Evolutionary conservation across 176 grass and related monocot genomes (phyloP).

Genomic region (Ensete glaucum): DNA sequence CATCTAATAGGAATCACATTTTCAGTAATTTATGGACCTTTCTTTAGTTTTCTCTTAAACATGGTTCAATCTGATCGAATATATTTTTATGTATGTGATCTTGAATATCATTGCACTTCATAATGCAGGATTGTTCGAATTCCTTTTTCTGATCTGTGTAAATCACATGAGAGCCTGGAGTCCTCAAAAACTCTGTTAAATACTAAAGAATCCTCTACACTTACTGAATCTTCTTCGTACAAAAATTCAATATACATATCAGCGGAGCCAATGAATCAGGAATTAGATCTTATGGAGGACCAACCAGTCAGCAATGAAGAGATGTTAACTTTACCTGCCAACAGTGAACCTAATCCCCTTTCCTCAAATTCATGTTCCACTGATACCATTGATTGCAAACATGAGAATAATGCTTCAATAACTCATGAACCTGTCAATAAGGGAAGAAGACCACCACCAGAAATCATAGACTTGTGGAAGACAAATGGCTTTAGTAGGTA

Average conservation of each 20-base stretch:
- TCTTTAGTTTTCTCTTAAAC: not conserved
- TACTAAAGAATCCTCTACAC: constrained; percentile 14
- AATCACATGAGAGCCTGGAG: constrained; percentile 16
- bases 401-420: constrained; percentile 22
- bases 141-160: constrained; percentile 43
- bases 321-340: not conserved
- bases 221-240: constrained; percentile 35
- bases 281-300: constrained; percentile 2
- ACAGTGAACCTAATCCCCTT: not conserved
- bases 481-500: constrained; percentile 90
- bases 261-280: not conserved
- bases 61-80: not conserved
- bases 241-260: not conserved
- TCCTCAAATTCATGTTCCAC: constrained; percentile 9
- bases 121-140: constrained; percentile 72
- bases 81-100: not conserved
- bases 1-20: too few relatives aligned
- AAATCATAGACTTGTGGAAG: constrained; percentile 69
- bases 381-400: constrained; percentile 34
- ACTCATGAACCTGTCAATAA: constrained; percentile 37
- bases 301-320: not conserved
- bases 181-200: not conserved
- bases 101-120: not conserved
- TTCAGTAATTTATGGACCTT: too few relatives aligned
- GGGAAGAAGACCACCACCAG: constrained; percentile 41